Conservation (phyloP, 2,329 filamentous ascomycete species). For the Calonectria multiphialidica region DNA sequence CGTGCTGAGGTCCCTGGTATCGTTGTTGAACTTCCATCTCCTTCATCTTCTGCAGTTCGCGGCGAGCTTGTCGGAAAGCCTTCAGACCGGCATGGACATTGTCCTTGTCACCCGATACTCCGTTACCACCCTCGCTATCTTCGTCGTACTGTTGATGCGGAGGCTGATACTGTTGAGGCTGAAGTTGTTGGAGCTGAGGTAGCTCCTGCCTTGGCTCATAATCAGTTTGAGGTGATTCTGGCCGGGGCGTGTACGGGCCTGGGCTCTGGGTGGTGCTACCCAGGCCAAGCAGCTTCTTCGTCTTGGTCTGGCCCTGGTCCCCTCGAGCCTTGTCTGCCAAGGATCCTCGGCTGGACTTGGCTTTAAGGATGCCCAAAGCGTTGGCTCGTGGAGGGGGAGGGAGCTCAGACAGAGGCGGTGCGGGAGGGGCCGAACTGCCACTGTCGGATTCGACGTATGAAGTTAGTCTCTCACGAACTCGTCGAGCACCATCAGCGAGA, state of each 20-base stretch:
- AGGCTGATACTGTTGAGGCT: too few species aligned
- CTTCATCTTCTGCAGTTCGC: conserved; percentile 68
- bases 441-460: conserved; percentile 75
- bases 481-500: conserved; percentile 76
- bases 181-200: not conserved
- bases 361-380: conserved; percentile 72
- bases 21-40: conserved; percentile 63
- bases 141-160: conserved; percentile 28
- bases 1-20: conserved; percentile 46
- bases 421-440: conserved; percentile 46
- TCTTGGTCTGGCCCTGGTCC: conserved; percentile 63
- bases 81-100: conserved; percentile 63
- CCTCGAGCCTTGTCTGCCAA: conserved; percentile 62
- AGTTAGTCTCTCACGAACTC: conserved; percentile 80
- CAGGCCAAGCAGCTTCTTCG: conserved; percentile 72
- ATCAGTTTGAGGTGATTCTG: conserved; percentile 41
- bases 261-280: conserved; percentile 58
- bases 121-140: conserved; percentile 38
- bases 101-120: conserved; percentile 49
- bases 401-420: conserved; percentile 52
- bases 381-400: conserved; percentile 61
- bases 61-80: conserved; percentile 69
- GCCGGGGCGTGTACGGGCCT: conserved; percentile 54
- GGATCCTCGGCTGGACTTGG: conserved; percentile 77
- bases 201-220: conserved; percentile 19